Evolutionary conservation across 495 filamentous ascomycete genomes (phyloP), one percentile per base, ranked within the genome.

Genomic region (Trichoderma asperelloides): DNA sequence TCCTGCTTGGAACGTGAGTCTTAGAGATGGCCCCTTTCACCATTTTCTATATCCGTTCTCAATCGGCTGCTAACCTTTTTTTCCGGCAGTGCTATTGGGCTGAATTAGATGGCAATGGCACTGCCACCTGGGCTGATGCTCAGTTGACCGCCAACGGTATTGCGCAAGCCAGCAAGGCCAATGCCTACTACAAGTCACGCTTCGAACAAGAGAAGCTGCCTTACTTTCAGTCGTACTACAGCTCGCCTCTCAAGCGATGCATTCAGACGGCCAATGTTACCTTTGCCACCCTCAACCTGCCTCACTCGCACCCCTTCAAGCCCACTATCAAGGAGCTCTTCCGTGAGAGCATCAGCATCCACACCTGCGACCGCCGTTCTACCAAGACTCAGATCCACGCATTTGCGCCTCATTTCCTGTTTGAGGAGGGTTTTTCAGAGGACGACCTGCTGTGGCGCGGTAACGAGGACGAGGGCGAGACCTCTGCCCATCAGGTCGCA

Each of bases 331-430:
- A 89, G 72, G 90, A 94, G 71, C 74, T 85, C 25, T 77, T 94
- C 67, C 84, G 92, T 57, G 92, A 96, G 70, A 79, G 82, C 1
- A 85, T 93, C 66, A 85, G 86, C 57, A 80, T 87, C 60, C 91
- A 95, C 73, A 94, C 91, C 9, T 96, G 91, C 74, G 91, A 96
- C 73, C 84, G 87, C 16, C 83, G 92, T 1, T 80, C 81, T 64
- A 80, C 69, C 30, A 83, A 82, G 64, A 77, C 78, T 3, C 84
- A 80, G 66, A 92, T 96, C 69, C 71, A 76, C 6, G 57, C 72
- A 15, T 74, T 76, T 21, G 91, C 86, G 70, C 89, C 89, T 0
- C 60, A 43, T 8, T 92, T 83, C 75, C 71, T 30, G 2, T 84
- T 93, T 63, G 91, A 92, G 69, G 62, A 74, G 0, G 83, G 84